Evolutionary conservation across 257 asterid genomes (phyloP).

Genomic region (Ligustrum vulgare): DNA sequence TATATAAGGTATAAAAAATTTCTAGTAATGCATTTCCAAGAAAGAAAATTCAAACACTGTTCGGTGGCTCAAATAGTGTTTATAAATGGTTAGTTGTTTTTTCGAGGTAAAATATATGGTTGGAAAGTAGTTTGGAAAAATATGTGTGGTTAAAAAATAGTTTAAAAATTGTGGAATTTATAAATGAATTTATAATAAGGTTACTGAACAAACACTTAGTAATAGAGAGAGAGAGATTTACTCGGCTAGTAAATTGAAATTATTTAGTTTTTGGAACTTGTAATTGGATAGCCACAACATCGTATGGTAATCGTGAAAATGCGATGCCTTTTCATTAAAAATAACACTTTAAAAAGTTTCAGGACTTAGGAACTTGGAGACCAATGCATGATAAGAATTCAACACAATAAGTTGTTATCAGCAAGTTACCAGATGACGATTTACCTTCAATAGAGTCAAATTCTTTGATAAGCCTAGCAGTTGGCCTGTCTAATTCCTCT

Average conservation of each 20-base stretch:
- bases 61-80: no score
- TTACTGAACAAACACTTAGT: no score
- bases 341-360: neutral
- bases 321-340: neutral
- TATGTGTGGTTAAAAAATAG: no score
- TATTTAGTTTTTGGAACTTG: neutral
- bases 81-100: no score
- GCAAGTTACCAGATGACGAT: conserved; percentile 15
- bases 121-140: no score
- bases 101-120: no score
- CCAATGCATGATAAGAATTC: conserved; percentile 14
- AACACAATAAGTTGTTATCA: neutral
- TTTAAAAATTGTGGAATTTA: no score
- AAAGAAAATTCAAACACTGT: neutral
- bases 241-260: neutral
- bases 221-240: neutral
- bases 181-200: no score
- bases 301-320: neutral
- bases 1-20: neutral
- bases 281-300: neutral
- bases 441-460: conserved; percentile 74
- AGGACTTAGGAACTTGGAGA: neutral
- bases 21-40: neutral
- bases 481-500: conserved; percentile 85
- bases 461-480: conserved; percentile 93